Evolutionary conservation across 1,139 yeast genomes (phyloP).

Genomic region (Tardiomyces blankii): DNA sequence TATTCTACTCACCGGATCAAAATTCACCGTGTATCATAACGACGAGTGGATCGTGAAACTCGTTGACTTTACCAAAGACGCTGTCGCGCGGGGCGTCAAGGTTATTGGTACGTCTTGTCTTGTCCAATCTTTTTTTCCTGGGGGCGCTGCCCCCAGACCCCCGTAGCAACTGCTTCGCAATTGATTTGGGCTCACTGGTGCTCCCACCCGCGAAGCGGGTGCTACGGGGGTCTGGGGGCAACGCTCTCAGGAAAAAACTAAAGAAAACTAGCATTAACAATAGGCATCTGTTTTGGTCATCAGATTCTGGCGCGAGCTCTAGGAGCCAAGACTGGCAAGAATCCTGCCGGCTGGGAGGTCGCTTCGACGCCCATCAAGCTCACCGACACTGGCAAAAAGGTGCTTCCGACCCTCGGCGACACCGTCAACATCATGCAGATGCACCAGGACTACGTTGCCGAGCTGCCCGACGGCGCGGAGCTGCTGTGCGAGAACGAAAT

Average conservation of each 20-base stretch:
- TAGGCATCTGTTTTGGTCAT: constrained; percentile 74
- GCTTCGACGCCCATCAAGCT: constrained; percentile 46
- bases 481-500: constrained; percentile 34
- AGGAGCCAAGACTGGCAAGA: constrained; percentile 49
- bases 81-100: constrained; percentile 19
- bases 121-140: constrained; percentile 2
- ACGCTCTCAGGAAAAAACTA: constrained; percentile 7
- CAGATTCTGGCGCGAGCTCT: constrained; percentile 60
- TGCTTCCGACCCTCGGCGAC: constrained; percentile 26
- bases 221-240: no score
- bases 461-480: constrained; percentile 33
- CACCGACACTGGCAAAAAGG: constrained; percentile 26
- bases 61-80: constrained; percentile 27
- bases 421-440: constrained; percentile 41
- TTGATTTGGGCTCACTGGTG: no score
- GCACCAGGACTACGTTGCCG: constrained; percentile 61
- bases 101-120: constrained; percentile 13
- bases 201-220: no score
- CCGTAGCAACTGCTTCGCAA: no score
- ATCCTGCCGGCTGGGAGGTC: constrained; percentile 60
- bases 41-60: constrained; percentile 44
- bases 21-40: constrained; percentile 45
- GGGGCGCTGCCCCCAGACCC: no score
- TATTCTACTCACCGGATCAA: constrained; percentile 56
- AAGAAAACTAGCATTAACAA: constrained; percentile 29